Evolutionary conservation across 345 rosid genomes (phyloP), one percentile per base, ranked within the genome.

Genomic region (Syzygium aqueum): DNA sequence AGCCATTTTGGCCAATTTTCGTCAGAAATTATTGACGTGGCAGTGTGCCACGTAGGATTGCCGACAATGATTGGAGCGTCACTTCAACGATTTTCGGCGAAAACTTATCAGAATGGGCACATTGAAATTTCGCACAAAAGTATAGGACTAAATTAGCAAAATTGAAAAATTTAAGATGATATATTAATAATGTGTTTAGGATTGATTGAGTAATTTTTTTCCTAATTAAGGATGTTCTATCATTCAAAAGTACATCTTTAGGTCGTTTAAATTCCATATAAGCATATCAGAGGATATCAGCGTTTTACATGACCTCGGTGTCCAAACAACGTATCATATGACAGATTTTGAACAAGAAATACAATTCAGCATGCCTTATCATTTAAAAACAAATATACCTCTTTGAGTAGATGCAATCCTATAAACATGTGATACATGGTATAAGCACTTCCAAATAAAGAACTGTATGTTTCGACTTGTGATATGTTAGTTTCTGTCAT

Each of bases 31-130:
- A 1, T 1, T 67, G 10, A 33, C 11, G 7, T 33, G 13, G 2
- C 19, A 2, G 0, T 1, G 0, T 9, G 2, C 2, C 13, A 17
- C 1, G 0, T 17, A 8, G 2, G 22, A 33, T 0, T 1, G 0
- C 1, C 5, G 1, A 2, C 5, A 30, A 65, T 65, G 4, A 65
- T 3, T 16, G 15, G 5, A 30, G 2, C 0, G 0, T 5, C 22
- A 33, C 12, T 1, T 33, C 11, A 33, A 3, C 25, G 13, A 17
- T 67, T 67, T 67, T 1, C 13, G 0, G 8, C 6, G 1, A 67
- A 33, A 33, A 67, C 5, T 8, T 0, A 17, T 2, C 2, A 2
- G 13, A 67, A 33, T 17, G 23, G 8, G 0, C 3, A 61, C n/a
- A 14, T n/a, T n/a, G 8, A 0, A 61, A 61, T 61, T 61, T n/a